phyloP scores from a whole-genome alignment of 2,329 filamentous ascomycete genomes.

The Penicillium sp. region DNA sequence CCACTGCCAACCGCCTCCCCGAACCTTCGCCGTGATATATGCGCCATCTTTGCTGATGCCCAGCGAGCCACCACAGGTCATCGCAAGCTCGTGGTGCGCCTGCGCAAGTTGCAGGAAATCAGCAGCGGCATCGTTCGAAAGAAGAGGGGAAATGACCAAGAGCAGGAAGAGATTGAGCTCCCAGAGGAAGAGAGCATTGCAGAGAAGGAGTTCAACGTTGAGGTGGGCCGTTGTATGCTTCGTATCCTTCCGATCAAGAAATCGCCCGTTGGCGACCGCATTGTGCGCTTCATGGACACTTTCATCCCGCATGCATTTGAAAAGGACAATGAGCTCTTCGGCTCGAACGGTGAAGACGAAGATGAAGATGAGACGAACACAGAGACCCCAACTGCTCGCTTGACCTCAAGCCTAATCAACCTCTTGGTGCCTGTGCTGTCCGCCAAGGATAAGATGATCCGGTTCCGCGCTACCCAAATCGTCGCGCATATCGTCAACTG shows the following conservation, averaged over 20 bases:
- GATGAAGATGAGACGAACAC: slow-evolving; percentile 66
- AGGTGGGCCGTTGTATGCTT: slow-evolving; percentile 76
- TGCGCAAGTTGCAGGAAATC: slow-evolving; percentile 85
- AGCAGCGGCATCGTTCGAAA: slow-evolving; percentile 58
- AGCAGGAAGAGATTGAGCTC: slow-evolving; percentile 45
- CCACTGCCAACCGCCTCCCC: slow-evolving; percentile 37
- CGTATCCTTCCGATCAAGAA: slow-evolving; percentile 85
- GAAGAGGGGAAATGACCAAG: slow-evolving; percentile 45
- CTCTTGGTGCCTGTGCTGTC: slow-evolving; percentile 69
- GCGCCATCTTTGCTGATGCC: slow-evolving; percentile 69
- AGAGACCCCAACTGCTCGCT: slow-evolving; percentile 77
- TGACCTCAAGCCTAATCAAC: slow-evolving; percentile 69
- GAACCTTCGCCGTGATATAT: slow-evolving; percentile 67
- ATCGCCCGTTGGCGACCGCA: slow-evolving; percentile 75
- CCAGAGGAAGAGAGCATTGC: slow-evolving; percentile 62
- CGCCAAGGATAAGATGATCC: slow-evolving; percentile 86
- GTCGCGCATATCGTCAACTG: slow-evolving; percentile 89
- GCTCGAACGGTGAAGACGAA: slow-evolving; percentile 59
- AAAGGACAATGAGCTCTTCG: slow-evolving; percentile 63
- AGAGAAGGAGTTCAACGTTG: slow-evolving; percentile 79
- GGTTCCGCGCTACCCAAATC: slow-evolving; percentile 84
- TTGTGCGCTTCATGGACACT: slow-evolving; percentile 78
- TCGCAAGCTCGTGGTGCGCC: slow-evolving; percentile 76
- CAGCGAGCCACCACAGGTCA: slow-evolving; percentile 88
- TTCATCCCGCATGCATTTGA: slow-evolving; percentile 68